Evolutionary conservation across 192 early-diverging fungal species (phyloP).

Genomic region (Entomortierella parvispora): DNA sequence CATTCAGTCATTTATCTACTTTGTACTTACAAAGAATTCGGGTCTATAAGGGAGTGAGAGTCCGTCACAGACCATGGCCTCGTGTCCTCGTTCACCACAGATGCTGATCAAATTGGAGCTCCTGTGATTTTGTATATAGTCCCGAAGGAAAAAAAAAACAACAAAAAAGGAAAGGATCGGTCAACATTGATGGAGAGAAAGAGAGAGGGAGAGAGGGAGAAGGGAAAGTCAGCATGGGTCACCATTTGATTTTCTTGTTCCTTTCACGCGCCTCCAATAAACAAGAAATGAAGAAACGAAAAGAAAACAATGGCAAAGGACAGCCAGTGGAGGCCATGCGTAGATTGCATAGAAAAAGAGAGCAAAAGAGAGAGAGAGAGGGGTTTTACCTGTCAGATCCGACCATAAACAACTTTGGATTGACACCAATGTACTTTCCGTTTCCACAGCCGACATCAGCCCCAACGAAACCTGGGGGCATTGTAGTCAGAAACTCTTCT

Average conservation of each 20-base stretch:
- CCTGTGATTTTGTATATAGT: slow-evolving; percentile 48
- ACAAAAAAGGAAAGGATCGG: not conserved
- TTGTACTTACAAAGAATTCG: slow-evolving; percentile 71
- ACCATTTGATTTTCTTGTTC: too few species aligned
- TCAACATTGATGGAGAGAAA: too few species aligned
- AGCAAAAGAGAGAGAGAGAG: too few species aligned
- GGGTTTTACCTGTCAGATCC: slow-evolving; percentile 83
- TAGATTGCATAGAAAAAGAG: not conserved
- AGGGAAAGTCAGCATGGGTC: too few species aligned
- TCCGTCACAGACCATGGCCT: slow-evolving; percentile 86
- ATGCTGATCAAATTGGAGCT: slow-evolving; percentile 85
- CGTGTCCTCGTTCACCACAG: slow-evolving; percentile 74
- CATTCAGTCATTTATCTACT: not conserved
- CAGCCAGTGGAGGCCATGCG: not conserved
- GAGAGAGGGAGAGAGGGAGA: too few species aligned
- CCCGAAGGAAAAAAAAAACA: not conserved
- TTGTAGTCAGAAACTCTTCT: slow-evolving; percentile 76
- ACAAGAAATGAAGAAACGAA: too few species aligned
- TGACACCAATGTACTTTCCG: slow-evolving; percentile 96
- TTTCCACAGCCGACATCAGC: slow-evolving; percentile 98
- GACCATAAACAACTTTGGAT: slow-evolving; percentile 79
- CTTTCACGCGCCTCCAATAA: too few species aligned
- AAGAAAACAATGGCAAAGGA: not conserved
- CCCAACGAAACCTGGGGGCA: slow-evolving; percentile 79
- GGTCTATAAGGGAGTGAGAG: slow-evolving; percentile 79